phyloP scores from a whole-genome alignment of 768 basidiomycete species.

The Suillus brevipes region DNA sequence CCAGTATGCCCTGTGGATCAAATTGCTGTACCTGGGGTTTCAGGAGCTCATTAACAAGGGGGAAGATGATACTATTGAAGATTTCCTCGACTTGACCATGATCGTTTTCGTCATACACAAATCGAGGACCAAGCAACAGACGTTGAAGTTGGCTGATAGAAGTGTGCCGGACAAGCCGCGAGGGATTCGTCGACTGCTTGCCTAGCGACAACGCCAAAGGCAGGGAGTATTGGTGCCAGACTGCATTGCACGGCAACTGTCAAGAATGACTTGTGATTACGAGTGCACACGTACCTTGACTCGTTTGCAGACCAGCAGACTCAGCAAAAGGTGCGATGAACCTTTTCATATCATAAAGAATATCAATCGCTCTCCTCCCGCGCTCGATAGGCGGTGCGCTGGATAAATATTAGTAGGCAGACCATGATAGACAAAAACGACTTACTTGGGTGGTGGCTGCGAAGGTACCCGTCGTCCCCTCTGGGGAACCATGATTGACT shows the following conservation, averaged over 20 bases:
- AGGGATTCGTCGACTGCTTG: slow-evolving; percentile 79
- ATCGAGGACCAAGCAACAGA: slow-evolving; percentile 74
- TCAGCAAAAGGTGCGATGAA: slow-evolving; percentile 62
- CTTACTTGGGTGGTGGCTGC: slow-evolving; percentile 53
- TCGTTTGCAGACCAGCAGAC: slow-evolving; percentile 39
- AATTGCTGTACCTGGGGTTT: slow-evolving; percentile 76
- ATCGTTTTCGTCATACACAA: slow-evolving; percentile 58
- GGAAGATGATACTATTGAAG: slow-evolving; percentile 89
- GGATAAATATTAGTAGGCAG: slow-evolving; percentile 1
- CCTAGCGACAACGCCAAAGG: slow-evolving; percentile 73
- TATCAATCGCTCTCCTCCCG: slow-evolving; percentile 80
- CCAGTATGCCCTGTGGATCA: slow-evolving; percentile 86
- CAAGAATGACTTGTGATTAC: neutral
- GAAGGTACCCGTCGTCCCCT: slow-evolving; percentile 52
- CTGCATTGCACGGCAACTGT: slow-evolving; percentile 39
- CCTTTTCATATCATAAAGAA: slow-evolving; percentile 71
- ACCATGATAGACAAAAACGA: neutral
- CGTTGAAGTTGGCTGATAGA: slow-evolving; percentile 84
- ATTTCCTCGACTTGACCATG: slow-evolving; percentile 72
- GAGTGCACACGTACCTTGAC: slow-evolving; percentile 23
- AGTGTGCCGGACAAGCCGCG: slow-evolving; percentile 80
- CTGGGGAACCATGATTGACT: slow-evolving; percentile 55
- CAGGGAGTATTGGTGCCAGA: slow-evolving; percentile 76
- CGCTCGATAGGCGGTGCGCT: slow-evolving; percentile 80
- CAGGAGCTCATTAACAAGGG: slow-evolving; percentile 86